Evolutionary conservation across 2,329 filamentous ascomycete genomes (phyloP), one percentile per base, ranked within the genome.

Genomic region (Colletotrichum musae): DNA sequence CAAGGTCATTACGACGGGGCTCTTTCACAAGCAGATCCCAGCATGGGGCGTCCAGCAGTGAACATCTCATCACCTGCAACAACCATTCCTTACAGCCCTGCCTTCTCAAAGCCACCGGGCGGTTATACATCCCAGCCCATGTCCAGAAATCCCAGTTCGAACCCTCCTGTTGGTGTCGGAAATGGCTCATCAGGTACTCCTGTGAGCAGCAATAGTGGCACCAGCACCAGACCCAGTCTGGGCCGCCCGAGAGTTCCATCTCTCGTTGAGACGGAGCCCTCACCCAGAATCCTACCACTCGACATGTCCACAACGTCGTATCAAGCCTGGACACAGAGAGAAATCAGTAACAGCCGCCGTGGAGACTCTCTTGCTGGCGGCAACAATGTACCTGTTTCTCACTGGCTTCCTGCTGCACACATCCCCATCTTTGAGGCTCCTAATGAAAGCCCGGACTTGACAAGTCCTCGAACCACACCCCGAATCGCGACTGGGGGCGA

Each of bases 101-200:
- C 72, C 1, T 32, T 59, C 5, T 39, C 57, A n/a, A 74, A 75
- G 0, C 74, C 78, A 21, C 66, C 66, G 12, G 57, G 50, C n/a
- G 84, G 84, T 5, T 86, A 87, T 73, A 80, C 81, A 28, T 85
- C 84, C 7, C 82, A 86, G 69, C 85, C 86, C 5, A 86, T 87
- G 83, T 84, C 83, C 2, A 82, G 85, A 4, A 77, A 86, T 68
- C 73, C 80, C 0, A 85, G 85, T 50, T 77, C 70, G 65, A 61
- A 75, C 63, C 45, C 68, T 58, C 56, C 70, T 18, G 13, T 43
- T 41, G 21, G 13, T 10, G 50, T 64, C 15, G 43, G 24, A 50
- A 64, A 53, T 18, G 45, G 59, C 9, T 63, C 65, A 24, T 53
- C 48, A 18, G 32, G 58, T 43, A 71, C 65, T 39, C 48, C 61